Percentiles rank a stretch among this genome's conserved stretches.
Evolutionary conservation across 1,139 yeast species (phyloP).

Genomic region (Pichia sp.): DNA sequence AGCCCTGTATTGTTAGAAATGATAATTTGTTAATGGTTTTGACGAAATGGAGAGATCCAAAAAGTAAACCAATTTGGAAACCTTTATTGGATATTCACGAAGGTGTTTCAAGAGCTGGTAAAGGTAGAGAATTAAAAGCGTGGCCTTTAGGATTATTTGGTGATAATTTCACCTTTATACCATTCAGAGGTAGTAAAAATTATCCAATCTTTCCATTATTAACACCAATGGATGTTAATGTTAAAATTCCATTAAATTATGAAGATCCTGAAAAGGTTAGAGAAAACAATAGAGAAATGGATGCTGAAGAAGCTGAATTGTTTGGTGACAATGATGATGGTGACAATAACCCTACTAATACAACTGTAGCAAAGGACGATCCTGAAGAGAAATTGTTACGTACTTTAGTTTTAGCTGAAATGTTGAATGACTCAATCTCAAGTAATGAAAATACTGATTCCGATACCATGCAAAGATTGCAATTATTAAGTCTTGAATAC

Average conservation of each 20-base stretch:
- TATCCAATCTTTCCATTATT: constrained; percentile 74
- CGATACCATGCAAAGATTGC: constrained; percentile 39
- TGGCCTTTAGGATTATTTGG: constrained; percentile 86
- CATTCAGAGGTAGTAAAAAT: constrained; percentile 51
- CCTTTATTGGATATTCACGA: constrained; percentile 70
- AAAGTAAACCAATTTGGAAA: constrained; percentile 73
- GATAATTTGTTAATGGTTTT: constrained; percentile 68
- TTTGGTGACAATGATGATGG: constrained; percentile 22
- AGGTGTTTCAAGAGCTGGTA: constrained; percentile 42
- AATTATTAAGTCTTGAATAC: constrained; percentile 44
- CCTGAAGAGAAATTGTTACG: constrained; percentile 41
- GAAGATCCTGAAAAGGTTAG: constrained; percentile 22
- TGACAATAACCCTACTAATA: constrained; percentile 23
- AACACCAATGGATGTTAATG: constrained; percentile 69
- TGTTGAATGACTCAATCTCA: constrained; percentile 38
- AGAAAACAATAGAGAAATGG: constrained; percentile 16
- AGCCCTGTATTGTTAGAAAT: constrained; percentile 79
- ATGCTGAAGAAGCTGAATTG: constrained; percentile 29
- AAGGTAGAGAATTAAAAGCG: constrained; percentile 46
- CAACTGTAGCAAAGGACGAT: constrained; percentile 17
- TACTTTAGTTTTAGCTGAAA: constrained; percentile 43
- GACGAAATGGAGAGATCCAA: constrained; percentile 68
- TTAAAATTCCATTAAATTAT: constrained; percentile 52
- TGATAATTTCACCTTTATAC: constrained; percentile 64
- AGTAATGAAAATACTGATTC: constrained; percentile 39